Conservation (phyloP, 2,329 filamentous ascomycete species). For the Canariomyces notabilis region DNA sequence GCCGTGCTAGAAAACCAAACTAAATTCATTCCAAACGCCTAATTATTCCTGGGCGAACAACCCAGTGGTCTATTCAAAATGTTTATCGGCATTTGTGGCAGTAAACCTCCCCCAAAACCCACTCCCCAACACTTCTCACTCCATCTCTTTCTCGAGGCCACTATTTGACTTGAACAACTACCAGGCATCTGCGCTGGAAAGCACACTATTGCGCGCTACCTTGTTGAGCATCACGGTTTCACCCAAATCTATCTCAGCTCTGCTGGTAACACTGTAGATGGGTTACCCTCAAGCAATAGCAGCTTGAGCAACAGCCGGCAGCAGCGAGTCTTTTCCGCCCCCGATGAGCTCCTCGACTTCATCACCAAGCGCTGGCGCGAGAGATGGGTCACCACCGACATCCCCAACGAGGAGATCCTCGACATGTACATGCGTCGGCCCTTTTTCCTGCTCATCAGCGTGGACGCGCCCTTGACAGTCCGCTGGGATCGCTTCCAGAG, state of each 20-base stretch:
- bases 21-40: too few relatives aligned
- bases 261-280: not conserved
- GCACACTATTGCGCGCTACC: conserved; percentile 80
- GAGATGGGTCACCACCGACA: conserved; percentile 80
- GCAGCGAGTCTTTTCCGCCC: conserved; percentile 48
- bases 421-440: conserved; percentile 74
- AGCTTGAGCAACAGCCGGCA: not conserved
- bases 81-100: conserved; percentile 73
- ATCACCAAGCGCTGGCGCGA: conserved; percentile 80
- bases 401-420: conserved; percentile 66
- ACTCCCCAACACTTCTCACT: too few relatives aligned
- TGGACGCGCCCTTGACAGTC: conserved; percentile 81
- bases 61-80: conserved; percentile 38
- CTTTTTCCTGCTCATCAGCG: conserved; percentile 87
- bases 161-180: conserved; percentile 15
- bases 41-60: not conserved
- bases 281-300: not conserved
- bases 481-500: conserved; percentile 69
- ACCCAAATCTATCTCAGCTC: conserved; percentile 60
- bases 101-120: conserved; percentile 44
- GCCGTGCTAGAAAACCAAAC: too few relatives aligned
- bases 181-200: conserved; percentile 91
- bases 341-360: conserved; percentile 70
- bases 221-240: conserved; percentile 80
- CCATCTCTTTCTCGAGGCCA: not conserved